Base-by-base conservation (phyloP, 139 green algal species). In the Zygnema circumcarinatum region DNA sequence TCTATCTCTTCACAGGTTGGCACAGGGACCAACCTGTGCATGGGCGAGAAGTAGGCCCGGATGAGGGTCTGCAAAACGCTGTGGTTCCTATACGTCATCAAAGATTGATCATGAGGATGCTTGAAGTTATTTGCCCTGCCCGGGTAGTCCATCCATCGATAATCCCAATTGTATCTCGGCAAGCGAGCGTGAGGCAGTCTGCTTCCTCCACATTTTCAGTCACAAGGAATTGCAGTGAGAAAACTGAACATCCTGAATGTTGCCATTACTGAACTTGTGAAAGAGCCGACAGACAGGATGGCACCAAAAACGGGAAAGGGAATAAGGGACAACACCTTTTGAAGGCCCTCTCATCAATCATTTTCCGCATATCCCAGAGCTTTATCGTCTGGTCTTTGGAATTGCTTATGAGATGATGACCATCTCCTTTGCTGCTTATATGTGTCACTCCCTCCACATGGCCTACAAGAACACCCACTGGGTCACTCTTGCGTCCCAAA, bases 301-400 rank as follows among this genome's bases (percentile, higher is more conserved):
- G 47, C 7, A 16, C 16, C 7, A 62, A 7, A 62, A 62, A 16
- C 16, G 16, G 16, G 16, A 25, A 16, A 41, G 69, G 11, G 69
- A 41, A 16, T 39, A 25, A 41, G 69, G 16, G 69, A 52, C 35
- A 33, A 25, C 69, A 84, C 84, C 25, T 76, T 2, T 83, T 56
- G 74, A 76, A 83, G 31, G 73, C 20, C 32, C 31, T 41, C 7
- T 1, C 1, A 53, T 88, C 62, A 2, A 36, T 53, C 88, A 92
- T 93, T 32, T 84, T 74, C 22, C 96, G 92, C 25, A 97, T 52
- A 86, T 99, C 97, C 97, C 97, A 99, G 72, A 99, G 87, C 93
- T 97, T 97, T 32, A 96, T 87, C 20, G 90, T 96, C 90, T 99
- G 97, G 91, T 99, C 97, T 94, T 99, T 99, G 89, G 56, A 62